Conservation (phyloP, 768 basidiomycete genomes). For the Pisolithus sp. region DNA sequence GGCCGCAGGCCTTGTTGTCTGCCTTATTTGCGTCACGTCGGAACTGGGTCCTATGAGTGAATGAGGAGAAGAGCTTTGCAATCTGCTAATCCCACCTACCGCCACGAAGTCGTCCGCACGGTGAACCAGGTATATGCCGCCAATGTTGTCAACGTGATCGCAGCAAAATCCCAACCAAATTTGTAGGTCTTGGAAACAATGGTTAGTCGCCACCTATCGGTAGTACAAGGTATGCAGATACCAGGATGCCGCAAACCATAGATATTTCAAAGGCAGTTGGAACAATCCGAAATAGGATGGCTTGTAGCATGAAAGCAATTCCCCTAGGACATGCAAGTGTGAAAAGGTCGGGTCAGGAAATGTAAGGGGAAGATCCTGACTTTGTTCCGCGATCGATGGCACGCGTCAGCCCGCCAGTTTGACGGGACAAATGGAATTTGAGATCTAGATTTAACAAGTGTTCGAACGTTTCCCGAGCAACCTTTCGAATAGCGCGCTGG, state of each 20-base stretch:
- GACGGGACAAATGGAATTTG: slow-evolving; percentile 85
- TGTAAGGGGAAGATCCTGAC: slow-evolving; percentile 35
- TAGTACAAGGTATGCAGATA: slow-evolving; percentile 19
- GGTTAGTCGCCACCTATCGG: background rate
- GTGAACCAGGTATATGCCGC: slow-evolving; percentile 96
- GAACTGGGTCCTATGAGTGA: slow-evolving; percentile 68
- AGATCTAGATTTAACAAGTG: slow-evolving; percentile 89
- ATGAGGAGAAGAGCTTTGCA: background rate
- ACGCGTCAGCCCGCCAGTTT: slow-evolving; percentile 92
- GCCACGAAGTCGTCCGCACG: slow-evolving; percentile 91
- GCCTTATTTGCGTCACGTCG: slow-evolving; percentile 93
- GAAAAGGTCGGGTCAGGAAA: background rate
- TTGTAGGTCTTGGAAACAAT: slow-evolving; percentile 70
- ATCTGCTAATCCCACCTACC: slow-evolving; percentile 39
- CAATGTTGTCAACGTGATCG: slow-evolving; percentile 79
- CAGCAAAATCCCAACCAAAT: slow-evolving; percentile 97
- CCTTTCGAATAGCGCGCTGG: slow-evolving; percentile 88
- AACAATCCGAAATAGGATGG: slow-evolving; percentile 89
- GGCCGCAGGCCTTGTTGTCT: slow-evolving; percentile 92
- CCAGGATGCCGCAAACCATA: slow-evolving; percentile 96
- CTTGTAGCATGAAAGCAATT: slow-evolving; percentile 90
- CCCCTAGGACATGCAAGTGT: slow-evolving; percentile 48
- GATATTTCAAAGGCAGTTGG: slow-evolving; percentile 95
- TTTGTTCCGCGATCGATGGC: slow-evolving; percentile 98
- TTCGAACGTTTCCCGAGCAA: slow-evolving; percentile 92